Evolutionary conservation across 345 rosid species (phyloP).

Genomic region (Melaleuca quinquenervia): DNA sequence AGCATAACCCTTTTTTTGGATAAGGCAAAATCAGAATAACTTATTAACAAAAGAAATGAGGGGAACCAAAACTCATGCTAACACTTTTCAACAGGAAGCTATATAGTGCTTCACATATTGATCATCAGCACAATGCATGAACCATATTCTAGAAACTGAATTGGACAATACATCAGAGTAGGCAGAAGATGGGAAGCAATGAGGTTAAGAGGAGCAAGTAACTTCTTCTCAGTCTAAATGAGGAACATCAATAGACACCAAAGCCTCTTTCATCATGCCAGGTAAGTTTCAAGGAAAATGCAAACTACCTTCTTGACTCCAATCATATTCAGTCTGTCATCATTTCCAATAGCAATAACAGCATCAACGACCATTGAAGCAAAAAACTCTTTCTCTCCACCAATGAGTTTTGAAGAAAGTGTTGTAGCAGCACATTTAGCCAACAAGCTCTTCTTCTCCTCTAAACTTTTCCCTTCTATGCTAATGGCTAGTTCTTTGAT

Average conservation of each 20-base stretch:
- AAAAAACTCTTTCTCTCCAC: slow-evolving; percentile 95
- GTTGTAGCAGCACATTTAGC: slow-evolving; percentile 95
- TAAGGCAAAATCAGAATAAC: not conserved
- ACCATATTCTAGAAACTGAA: not conserved
- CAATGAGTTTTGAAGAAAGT: slow-evolving; percentile 91
- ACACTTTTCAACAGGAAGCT: not conserved
- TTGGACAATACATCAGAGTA: not conserved
- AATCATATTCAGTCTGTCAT: slow-evolving; percentile 82
- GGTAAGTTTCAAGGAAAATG: not conserved
- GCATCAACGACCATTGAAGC: slow-evolving; percentile 93
- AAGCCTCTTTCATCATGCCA: not conserved
- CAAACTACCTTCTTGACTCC: slow-evolving; percentile 76
- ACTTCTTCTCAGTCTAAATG: not conserved
- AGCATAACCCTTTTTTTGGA: not conserved
- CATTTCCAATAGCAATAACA: slow-evolving; percentile 75
- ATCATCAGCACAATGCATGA: not conserved
- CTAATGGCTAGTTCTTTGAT: slow-evolving; percentile 73
- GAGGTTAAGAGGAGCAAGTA: not conserved
- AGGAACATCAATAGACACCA: not conserved
- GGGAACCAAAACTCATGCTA: not conserved
- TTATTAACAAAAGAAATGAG: not conserved
- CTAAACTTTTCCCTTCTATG: slow-evolving; percentile 83
- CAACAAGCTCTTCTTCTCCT: slow-evolving; percentile 81
- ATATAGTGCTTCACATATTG: not conserved
- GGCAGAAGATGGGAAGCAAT: not conserved